Base-by-base conservation (phyloP, 139 green algal species). In the Chlorella sp. region DNA sequence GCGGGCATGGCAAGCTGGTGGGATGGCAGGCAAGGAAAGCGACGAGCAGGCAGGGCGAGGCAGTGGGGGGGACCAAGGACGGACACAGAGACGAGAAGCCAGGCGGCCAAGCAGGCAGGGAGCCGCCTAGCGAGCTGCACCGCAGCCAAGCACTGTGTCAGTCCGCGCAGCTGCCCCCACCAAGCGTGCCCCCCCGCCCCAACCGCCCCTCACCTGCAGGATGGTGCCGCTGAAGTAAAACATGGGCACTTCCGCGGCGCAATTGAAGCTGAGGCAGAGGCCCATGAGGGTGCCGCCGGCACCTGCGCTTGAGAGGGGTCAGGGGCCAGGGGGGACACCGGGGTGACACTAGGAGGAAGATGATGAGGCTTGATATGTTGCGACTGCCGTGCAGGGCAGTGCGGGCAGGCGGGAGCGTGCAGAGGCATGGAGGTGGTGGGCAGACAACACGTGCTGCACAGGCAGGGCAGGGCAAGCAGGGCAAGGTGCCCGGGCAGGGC, bases 221-320 rank as follows among this genome's bases (percentile, higher is more conserved):
- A 91, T 90, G 57, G 12, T 16, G 21, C 85, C 85, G 12, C 30
- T 75, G n/a, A 53, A 88, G 77, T 61, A 88, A 15, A 92, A 92
- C 0, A 92, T 48, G 0, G 90, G 90, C 39, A 92, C 77, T 28
- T 92, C 90, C 0, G 76, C 90, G 0, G 69, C n/a, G 64, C 90
- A 92, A 61, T 92, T 92, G 30, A 64, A 40, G 22, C 60, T n/a
- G 28, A 92, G 83, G 77, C 90, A 90, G 2, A 92, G 77, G 9
- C 90, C 90, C 84, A 92, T 57, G 34, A 92, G 37, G 18, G 90
- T 91, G 57, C 85, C 84, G 21, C 34, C 57, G 32, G 61, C 79
- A 15, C 86, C 86, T 89, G 40, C 15, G 37, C 32, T 32, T 21
- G 60, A 24, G 36, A 9, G 19, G 9, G 36, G 77, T 28, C 26